Percentiles rank a stretch among this genome's conserved stretches.
phyloP scores from a whole-genome alignment of 306 rosid species.

The Trifolium dubium region DNA sequence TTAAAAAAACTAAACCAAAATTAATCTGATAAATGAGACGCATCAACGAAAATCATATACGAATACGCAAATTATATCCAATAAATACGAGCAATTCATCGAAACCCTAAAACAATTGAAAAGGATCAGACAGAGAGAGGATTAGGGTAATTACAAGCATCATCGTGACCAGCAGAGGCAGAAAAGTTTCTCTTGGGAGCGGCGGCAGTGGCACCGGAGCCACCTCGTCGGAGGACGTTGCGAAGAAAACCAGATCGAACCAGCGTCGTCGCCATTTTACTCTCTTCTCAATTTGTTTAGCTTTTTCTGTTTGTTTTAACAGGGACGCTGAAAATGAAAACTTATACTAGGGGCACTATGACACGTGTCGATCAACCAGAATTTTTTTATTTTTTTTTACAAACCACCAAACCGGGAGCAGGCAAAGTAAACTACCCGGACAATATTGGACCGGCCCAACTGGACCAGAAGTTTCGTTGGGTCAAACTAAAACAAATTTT shows the following conservation, averaged over 20 bases:
- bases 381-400: not conserved
- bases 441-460: too few species aligned
- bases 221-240: slow-evolving; percentile 63
- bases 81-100: not conserved
- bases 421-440: too few species aligned
- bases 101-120: slow-evolving; percentile 41
- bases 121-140: slow-evolving; percentile 20
- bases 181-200: slow-evolving; percentile 67
- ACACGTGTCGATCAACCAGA: slow-evolving; percentile 29
- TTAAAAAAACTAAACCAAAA: slow-evolving; percentile 8
- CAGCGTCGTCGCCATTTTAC: slow-evolving; percentile 69
- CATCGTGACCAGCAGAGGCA: slow-evolving; percentile 82
- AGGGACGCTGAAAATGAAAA: not conserved
- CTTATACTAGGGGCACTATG: slow-evolving; percentile 14
- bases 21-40: not conserved
- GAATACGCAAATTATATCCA: slow-evolving; percentile 1
- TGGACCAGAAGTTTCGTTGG: too few species aligned
- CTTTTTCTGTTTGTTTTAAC: not conserved
- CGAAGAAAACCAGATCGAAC: slow-evolving; percentile 82
- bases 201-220: slow-evolving; percentile 48
- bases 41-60: not conserved
- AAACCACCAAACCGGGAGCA: too few species aligned
- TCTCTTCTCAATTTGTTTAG: not conserved
- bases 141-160: slow-evolving; percentile 58
- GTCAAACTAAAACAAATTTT: too few species aligned